These are phyloP conservation scores for Yarrowia osloensis DNA, from an alignment of 805 yeast genomes.

Conservation along the genomic window DNA sequence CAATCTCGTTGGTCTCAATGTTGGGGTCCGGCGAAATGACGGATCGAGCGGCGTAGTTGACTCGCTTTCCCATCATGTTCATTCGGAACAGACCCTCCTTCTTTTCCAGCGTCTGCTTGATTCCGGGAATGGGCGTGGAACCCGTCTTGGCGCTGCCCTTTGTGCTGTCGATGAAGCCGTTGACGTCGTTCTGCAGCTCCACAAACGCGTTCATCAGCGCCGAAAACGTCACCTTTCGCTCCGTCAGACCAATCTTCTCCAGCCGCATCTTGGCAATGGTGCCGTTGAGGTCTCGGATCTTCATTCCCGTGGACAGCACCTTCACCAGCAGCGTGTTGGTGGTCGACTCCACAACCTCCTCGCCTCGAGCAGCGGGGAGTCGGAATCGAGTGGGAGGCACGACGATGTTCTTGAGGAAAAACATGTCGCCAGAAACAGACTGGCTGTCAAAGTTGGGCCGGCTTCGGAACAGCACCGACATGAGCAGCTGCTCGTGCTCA, in stretches of 20 bases:
- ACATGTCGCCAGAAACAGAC: constrained; percentile 68
- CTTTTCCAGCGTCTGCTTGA: constrained; percentile 96
- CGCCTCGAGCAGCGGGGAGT: constrained; percentile 95
- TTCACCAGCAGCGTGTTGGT: constrained; percentile 86
- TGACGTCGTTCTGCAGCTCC: constrained; percentile 90
- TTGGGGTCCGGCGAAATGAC: constrained; percentile 99
- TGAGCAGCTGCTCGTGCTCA: constrained; percentile 64
- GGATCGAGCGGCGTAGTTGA: constrained; percentile 97
- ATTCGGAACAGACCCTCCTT: constrained; percentile 98
- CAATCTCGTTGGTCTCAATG: constrained; percentile 95
- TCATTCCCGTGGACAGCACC: constrained; percentile 73
- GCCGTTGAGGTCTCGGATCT: constrained; percentile 87
- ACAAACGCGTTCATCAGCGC: constrained; percentile 95
- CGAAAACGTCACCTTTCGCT: constrained; percentile 75
- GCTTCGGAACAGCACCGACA: constrained; percentile 77
- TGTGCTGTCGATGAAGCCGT: constrained; percentile 88
- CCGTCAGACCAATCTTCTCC: constrained; percentile 60
- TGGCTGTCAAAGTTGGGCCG: constrained; percentile 58
- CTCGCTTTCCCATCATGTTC: constrained; percentile 99
- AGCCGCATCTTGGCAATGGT: constrained; percentile 66
- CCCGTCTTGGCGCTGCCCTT: constrained; percentile 73
- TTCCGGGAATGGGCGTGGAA: constrained; percentile 84
- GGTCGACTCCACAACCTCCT: constrained; percentile 90
- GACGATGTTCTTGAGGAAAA: constrained; percentile 82
- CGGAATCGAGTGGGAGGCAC: constrained; percentile 98